Percentiles rank a stretch among this genome's conserved stretches.
Conservation (phyloP, 768 basidiomycete genomes). For the Pulveroboletus ravenelii region DNA sequence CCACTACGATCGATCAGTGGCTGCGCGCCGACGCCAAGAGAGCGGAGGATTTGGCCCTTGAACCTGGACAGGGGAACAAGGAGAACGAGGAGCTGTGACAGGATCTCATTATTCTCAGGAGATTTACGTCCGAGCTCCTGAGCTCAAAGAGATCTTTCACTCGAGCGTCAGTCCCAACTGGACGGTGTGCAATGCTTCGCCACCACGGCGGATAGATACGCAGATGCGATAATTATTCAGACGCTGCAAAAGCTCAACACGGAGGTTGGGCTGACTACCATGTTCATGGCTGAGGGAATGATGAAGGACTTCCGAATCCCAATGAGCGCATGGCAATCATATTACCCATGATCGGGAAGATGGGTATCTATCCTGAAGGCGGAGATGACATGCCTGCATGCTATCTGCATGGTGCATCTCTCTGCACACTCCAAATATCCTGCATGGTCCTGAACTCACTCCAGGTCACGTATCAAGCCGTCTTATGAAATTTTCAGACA, state of each 20-base stretch:
- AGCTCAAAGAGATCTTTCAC: too few relatives aligned
- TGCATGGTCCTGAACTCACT: background rate
- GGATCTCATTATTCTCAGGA: background rate
- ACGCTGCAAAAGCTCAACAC: constrained; percentile 6
- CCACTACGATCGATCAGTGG: background rate
- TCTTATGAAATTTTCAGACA: constrained; percentile 23
- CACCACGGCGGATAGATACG: too few relatives aligned
- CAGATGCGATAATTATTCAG: too few relatives aligned
- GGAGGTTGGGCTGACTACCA: too few relatives aligned
- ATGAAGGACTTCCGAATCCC: background rate
- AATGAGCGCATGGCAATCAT: constrained; percentile 16
- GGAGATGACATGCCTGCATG: constrained; percentile 10
- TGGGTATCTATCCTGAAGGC: constrained; percentile 14
- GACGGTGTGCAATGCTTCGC: too few relatives aligned
- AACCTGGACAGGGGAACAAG: background rate
- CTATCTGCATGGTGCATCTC: constrained; percentile 18
- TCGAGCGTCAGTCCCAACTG: too few relatives aligned
- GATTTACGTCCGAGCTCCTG: too few relatives aligned
- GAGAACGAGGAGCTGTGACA: constrained; percentile 1
- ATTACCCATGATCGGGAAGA: constrained; percentile 25
- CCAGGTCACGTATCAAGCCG: constrained; percentile 22
- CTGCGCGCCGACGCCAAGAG: background rate
- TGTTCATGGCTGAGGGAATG: too few relatives aligned
- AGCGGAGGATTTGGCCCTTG: background rate
- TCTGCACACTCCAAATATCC: too few relatives aligned